Evolutionary conservation across 352 stramenopile species (phyloP).

Genomic region (Discostella stelligera): DNA sequence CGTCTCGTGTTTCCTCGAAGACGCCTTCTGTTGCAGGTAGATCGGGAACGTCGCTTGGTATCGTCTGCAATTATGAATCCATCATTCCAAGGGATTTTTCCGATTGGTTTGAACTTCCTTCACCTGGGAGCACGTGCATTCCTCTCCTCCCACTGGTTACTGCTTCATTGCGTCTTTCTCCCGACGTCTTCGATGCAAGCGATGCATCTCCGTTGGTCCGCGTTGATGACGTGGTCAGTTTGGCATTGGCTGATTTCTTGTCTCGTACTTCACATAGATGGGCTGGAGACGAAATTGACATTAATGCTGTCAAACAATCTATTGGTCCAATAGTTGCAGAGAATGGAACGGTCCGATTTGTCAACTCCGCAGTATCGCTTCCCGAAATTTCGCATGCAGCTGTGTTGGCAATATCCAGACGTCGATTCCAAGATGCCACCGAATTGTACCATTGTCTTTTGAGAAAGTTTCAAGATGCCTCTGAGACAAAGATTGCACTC

Average conservation of each 20-base stretch:
- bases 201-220: conserved; percentile 14
- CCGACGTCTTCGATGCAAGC: conserved; percentile 17
- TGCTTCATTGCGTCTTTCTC: conserved; percentile 11
- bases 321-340: conserved; percentile 24
- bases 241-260: conserved; percentile 14
- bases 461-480: conserved; percentile 22
- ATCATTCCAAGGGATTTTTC: conserved; percentile 36
- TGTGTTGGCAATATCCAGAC: neutral
- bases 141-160: conserved; percentile 27
- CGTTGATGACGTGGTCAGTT: conserved; percentile 20
- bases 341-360: conserved; percentile 31
- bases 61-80: conserved; percentile 13
- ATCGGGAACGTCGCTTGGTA: neutral
- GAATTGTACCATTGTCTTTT: conserved; percentile 33
- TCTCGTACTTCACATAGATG: conserved; percentile 2
- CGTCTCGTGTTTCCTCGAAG: neutral
- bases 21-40: neutral
- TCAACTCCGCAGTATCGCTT: conserved; percentile 20
- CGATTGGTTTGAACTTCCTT: conserved; percentile 37
- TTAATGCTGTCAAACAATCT: conserved; percentile 8
- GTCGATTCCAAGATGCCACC: conserved; percentile 31
- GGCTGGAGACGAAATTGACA: conserved; percentile 1
- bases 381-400: conserved; percentile 29
- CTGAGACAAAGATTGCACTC: conserved; percentile 23
- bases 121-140: conserved; percentile 30